A percentile compares a stretch with the other conserved stretches of the same genome.
Evolutionary conservation across 2,329 filamentous ascomycete species (phyloP).

Genomic region (Claviceps purpurea): DNA sequence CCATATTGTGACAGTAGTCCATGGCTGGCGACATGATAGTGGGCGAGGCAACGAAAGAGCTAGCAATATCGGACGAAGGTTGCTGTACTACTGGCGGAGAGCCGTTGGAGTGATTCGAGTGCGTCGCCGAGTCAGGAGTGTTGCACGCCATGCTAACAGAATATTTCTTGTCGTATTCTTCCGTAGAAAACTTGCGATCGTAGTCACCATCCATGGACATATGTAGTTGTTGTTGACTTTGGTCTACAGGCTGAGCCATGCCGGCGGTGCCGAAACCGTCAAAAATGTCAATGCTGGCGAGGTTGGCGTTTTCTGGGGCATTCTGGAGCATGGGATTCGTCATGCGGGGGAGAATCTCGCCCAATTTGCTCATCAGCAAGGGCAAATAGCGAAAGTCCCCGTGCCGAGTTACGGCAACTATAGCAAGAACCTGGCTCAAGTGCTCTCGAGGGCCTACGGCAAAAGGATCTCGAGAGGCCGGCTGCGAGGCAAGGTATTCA

Average conservation of each 20-base stretch:
- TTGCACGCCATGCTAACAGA: slow-evolving; percentile 20
- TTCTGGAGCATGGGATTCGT: slow-evolving; percentile 47
- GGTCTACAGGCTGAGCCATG: slow-evolving; percentile 38
- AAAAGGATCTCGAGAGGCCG: slow-evolving; percentile 47
- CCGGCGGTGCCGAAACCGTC: slow-evolving; percentile 52
- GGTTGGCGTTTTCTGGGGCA: slow-evolving; percentile 38
- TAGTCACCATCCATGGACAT: slow-evolving; percentile 35
- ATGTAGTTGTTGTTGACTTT: slow-evolving; percentile 15
- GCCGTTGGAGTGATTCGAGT: slow-evolving; percentile 18
- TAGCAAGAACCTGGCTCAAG: slow-evolving; percentile 53
- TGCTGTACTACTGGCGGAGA: slow-evolving; percentile 17
- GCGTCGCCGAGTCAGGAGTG: slow-evolving; percentile 20
- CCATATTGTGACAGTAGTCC: slow-evolving; percentile 33
- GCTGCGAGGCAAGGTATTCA: slow-evolving; percentile 57
- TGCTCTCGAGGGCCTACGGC: slow-evolving; percentile 57
- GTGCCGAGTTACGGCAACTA: slow-evolving; percentile 58
- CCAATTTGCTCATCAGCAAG: slow-evolving; percentile 61
- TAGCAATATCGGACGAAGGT: slow-evolving; percentile 24
- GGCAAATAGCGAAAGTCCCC: slow-evolving; percentile 67
- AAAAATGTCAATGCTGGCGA: slow-evolving; percentile 48
- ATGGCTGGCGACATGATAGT: slow-evolving; percentile 38
- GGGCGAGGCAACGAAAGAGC: slow-evolving; percentile 40
- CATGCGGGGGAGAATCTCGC: slow-evolving; percentile 53
- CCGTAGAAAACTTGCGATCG: slow-evolving; percentile 30
- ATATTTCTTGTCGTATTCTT: slow-evolving; percentile 29